Conservation (phyloP, 176 grass and related monocot genomes). For the Aegilops speltoides region DNA sequence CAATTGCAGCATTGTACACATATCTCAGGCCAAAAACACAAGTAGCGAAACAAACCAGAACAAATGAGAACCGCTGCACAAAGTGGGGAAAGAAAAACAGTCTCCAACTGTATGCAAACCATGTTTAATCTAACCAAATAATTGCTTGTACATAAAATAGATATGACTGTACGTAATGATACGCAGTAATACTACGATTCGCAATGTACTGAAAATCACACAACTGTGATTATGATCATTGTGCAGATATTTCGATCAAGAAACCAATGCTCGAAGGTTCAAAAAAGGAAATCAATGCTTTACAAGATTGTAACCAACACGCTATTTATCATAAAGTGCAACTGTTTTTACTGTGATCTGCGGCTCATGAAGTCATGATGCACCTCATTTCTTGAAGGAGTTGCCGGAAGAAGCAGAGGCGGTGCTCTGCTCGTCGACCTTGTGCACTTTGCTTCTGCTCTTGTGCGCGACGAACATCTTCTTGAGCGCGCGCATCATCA, state of each 20-base stretch:
- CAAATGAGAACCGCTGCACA: not conserved
- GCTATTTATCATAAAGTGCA: not conserved
- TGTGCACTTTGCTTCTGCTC: constrained; percentile 37
- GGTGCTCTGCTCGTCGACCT: constrained; percentile 26
- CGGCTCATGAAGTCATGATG: not conserved
- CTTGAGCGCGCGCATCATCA: constrained; percentile 46
- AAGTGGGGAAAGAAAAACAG: not conserved
- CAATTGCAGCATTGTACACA: not conserved
- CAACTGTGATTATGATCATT: not conserved
- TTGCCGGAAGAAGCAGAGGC: not conserved
- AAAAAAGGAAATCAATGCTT: not conserved
- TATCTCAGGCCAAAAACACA: not conserved
- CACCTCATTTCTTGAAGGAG: constrained; percentile 17
- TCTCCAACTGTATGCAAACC: not conserved
- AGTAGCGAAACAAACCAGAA: not conserved
- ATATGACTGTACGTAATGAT: not conserved
- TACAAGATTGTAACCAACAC: not conserved
- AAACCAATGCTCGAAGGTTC: not conserved
- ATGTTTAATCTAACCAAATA: not conserved
- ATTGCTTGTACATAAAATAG: not conserved
- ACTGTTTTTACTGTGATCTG: not conserved
- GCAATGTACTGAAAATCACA: too few relatives aligned
- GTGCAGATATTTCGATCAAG: not conserved
- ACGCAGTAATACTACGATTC: not conserved
- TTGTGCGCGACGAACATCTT: constrained; percentile 42